A percentile compares a stretch with the other conserved stretches of the same genome.
Evolutionary conservation across 192 early-diverging fungal genomes (phyloP).

Genomic region (Rhizophlyctis rosea): DNA sequence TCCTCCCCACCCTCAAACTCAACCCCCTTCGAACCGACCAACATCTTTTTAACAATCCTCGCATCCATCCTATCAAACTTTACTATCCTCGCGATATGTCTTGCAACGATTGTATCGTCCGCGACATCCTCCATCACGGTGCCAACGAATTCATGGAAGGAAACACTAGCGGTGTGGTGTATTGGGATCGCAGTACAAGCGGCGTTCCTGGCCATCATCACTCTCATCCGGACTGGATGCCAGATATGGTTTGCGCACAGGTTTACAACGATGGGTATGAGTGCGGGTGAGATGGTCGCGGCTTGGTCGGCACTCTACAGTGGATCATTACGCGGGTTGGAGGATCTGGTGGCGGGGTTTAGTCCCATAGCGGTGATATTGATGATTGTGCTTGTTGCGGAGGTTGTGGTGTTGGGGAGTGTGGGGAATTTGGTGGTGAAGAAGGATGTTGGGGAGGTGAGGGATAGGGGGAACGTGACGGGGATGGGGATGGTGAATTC

Average conservation of each 20-base stretch:
- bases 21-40: too few species aligned
- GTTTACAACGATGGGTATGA: neutral
- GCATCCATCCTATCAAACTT: too few species aligned
- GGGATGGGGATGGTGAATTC: neutral
- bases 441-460: neutral
- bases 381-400: neutral
- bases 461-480: neutral
- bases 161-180: neutral
- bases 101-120: too few species aligned
- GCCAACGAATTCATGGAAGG: neutral
- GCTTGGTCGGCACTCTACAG: constrained; percentile 8
- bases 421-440: neutral
- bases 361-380: neutral
- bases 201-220: constrained; percentile 1
- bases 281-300: neutral
- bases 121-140: too few species aligned
- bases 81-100: too few species aligned
- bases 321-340: constrained; percentile 3
- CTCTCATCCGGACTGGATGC: neutral
- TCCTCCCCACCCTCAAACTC: too few species aligned
- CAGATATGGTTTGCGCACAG: constrained; percentile 7
- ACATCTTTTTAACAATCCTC: too few species aligned
- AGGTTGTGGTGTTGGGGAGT: neutral
- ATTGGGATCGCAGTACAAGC: constrained; percentile 8
- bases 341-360: neutral